phyloP scores from a whole-genome alignment of 331 rosid species.

The Stylosanthes scabra region DNA sequence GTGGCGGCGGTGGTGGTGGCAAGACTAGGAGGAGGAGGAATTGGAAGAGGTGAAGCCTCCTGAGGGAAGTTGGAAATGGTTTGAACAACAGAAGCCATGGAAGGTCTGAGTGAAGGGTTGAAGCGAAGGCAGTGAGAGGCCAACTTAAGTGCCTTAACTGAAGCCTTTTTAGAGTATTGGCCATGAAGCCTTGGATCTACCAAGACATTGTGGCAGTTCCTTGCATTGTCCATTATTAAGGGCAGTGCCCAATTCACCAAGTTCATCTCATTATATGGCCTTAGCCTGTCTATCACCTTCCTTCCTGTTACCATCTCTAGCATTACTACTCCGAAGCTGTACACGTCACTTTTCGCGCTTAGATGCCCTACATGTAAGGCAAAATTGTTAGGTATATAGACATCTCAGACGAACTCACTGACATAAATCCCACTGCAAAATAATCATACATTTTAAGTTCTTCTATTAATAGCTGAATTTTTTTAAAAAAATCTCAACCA shows the following conservation, averaged over 20 bases:
- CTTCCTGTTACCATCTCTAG: conserved; percentile 67
- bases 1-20: too few species aligned
- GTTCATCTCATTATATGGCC: conserved; percentile 44
- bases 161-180: conserved; percentile 51
- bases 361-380: conserved; percentile 52
- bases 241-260: conserved; percentile 65
- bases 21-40: background rate
- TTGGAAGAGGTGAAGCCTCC: background rate
- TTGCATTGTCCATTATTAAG: conserved; percentile 25
- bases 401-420: too few species aligned
- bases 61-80: conserved; percentile 37
- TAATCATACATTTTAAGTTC: background rate
- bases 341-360: conserved; percentile 64
- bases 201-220: conserved; percentile 38
- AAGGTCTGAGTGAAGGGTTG: conserved; percentile 62
- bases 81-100: conserved; percentile 66
- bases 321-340: conserved; percentile 71
- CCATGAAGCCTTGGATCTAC: conserved; percentile 67
- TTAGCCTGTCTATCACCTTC: conserved; percentile 52
- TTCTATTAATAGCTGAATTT: too few species aligned
- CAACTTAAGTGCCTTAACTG: conserved; percentile 47
- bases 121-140: conserved; percentile 51
- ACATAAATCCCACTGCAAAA: too few species aligned
- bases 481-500: too few species aligned
- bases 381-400: background rate